phyloP scores from a whole-genome alignment of 192 early-diverging fungal species.

The Coemansia sp. region DNA sequence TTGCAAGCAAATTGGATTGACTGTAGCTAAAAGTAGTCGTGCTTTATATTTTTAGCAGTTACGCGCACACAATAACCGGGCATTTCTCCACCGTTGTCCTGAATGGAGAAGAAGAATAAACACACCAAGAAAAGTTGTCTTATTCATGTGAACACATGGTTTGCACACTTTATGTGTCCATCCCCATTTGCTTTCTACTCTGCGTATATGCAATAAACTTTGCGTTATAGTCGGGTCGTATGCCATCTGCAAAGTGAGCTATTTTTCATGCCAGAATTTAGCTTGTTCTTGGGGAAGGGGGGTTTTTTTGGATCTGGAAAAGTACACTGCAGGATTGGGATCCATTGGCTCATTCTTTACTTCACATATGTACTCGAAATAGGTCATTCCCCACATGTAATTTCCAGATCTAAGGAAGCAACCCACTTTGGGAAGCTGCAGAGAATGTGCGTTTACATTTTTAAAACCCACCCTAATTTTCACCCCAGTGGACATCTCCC shows the following conservation, averaged over 20 bases:
- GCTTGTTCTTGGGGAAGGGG: no score
- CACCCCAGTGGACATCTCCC: no score
- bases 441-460: not conserved
- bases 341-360: not conserved
- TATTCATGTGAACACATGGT: no score
- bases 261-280: not conserved
- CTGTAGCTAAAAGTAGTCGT: conserved; percentile 6
- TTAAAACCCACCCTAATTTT: not conserved
- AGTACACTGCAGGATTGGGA: no score
- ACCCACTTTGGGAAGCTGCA: no score
- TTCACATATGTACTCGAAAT: not conserved
- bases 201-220: not conserved
- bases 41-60: conserved; percentile 3
- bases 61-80: not conserved
- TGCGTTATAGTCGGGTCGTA: not conserved
- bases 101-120: no score
- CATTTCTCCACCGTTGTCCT: not conserved
- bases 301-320: no score
- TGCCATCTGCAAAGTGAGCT: not conserved
- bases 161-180: no score
- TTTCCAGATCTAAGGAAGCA: not conserved
- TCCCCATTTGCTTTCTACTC: not conserved
- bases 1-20: not conserved
- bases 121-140: no score
- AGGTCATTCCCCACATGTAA: not conserved